These are phyloP conservation scores for Adansonia gregorii DNA, from an alignment of 441 rosid species.

Conservation along the genomic window DNA sequence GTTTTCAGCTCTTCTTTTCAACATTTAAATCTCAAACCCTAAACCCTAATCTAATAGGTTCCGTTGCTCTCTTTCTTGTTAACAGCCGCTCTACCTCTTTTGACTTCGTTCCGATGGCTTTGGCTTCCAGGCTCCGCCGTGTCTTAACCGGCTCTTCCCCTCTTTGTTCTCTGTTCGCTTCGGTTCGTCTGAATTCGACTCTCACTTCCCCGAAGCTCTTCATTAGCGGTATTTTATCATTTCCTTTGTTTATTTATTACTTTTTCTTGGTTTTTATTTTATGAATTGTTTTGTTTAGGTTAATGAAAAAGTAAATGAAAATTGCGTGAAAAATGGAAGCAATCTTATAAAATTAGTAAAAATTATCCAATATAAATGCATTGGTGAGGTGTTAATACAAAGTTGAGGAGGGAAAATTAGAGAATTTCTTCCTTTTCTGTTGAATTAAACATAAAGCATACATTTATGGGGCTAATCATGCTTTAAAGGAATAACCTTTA, in stretches of 20 bases:
- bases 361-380: not conserved
- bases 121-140: slow-evolving; percentile 51
- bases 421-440: not conserved
- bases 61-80: not conserved
- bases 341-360: not conserved
- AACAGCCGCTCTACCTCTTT: not conserved
- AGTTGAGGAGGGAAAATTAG: not conserved
- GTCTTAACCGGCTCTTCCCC: slow-evolving; percentile 35
- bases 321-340: not conserved
- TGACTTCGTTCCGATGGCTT: slow-evolving; percentile 49
- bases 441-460: not conserved
- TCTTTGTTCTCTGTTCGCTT: slow-evolving; percentile 37
- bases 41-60: not conserved
- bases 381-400: not conserved
- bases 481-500: not conserved
- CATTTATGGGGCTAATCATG: not conserved
- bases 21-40: not conserved
- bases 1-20: not conserved
- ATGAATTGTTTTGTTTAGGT: not conserved
- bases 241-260: not conserved
- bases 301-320: not conserved
- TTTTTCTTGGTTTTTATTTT: not conserved
- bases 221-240: slow-evolving; percentile 27
- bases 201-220: slow-evolving; percentile 69
- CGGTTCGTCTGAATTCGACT: slow-evolving; percentile 53